phyloP scores from a whole-genome alignment of 176 grass and related monocot species.

The Miscanthus lutarioriparius region DNA sequence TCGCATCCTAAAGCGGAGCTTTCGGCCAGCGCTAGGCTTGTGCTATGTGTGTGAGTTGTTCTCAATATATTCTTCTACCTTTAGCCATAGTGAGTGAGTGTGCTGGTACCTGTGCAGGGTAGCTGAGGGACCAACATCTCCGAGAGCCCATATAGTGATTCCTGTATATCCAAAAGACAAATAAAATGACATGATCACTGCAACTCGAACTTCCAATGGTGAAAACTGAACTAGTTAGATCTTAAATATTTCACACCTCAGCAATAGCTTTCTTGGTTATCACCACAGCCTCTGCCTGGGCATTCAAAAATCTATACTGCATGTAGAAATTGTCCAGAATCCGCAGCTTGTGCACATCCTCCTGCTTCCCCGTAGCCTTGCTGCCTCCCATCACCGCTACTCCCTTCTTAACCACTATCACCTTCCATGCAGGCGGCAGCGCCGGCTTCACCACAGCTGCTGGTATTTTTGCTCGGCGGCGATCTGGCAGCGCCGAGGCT shows the following conservation, averaged over 20 bases:
- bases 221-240: background rate
- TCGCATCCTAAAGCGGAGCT: too few relatives aligned
- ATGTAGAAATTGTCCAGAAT: slow-evolving; percentile 44
- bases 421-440: slow-evolving; percentile 34
- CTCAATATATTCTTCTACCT: too few relatives aligned
- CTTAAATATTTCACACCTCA: slow-evolving; percentile 36
- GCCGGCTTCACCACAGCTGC: slow-evolving; percentile 27
- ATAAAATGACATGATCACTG: background rate
- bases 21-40: too few relatives aligned
- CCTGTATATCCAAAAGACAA: slow-evolving; percentile 20
- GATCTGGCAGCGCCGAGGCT: slow-evolving; percentile 37
- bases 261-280: slow-evolving; percentile 27
- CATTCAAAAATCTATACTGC: slow-evolving; percentile 61
- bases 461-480: background rate
- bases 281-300: slow-evolving; percentile 29
- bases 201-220: background rate
- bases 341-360: slow-evolving; percentile 51
- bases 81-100: too few relatives aligned
- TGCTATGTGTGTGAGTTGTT: too few relatives aligned
- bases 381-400: background rate
- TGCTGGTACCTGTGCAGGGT: too few relatives aligned
- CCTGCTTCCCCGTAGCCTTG: slow-evolving; percentile 31
- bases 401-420: slow-evolving; percentile 25
- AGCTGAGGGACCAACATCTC: background rate
- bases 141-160: slow-evolving; percentile 42